phyloP scores from a whole-genome alignment of 192 early-diverging fungal species.

The Entomortierella beljakovae region DNA sequence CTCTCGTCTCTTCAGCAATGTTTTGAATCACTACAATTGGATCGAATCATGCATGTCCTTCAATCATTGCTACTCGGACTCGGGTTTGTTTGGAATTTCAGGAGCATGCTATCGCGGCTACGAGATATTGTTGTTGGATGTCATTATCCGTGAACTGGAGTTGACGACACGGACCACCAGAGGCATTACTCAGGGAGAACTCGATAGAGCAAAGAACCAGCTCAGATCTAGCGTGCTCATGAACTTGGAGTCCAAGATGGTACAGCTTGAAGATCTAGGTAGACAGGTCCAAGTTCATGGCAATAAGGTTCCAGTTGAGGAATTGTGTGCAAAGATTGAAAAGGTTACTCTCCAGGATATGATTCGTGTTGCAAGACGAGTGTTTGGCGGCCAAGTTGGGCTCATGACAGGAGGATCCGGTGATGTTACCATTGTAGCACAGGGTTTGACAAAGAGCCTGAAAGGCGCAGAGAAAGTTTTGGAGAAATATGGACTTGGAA shows the following conservation, averaged over 20 bases:
- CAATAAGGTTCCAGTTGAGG: slow-evolving; percentile 75
- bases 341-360: slow-evolving; percentile 80
- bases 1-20: slow-evolving; percentile 94
- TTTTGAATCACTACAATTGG: slow-evolving; percentile 94
- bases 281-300: slow-evolving; percentile 85
- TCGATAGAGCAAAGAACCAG: slow-evolving; percentile 95
- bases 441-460: slow-evolving; percentile 66
- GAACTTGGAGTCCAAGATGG: slow-evolving; percentile 92
- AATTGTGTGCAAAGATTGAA: slow-evolving; percentile 87
- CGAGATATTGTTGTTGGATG: slow-evolving; percentile 79
- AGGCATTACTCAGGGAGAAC: slow-evolving; percentile 68
- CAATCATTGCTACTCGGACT: slow-evolving; percentile 91
- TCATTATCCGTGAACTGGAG: slow-evolving; percentile 87
- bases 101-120: slow-evolving; percentile 86
- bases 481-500: slow-evolving; percentile 67
- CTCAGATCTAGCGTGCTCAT: slow-evolving; percentile 93
- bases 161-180: slow-evolving; percentile 64
- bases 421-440: slow-evolving; percentile 73
- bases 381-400: slow-evolving; percentile 73
- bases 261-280: slow-evolving; percentile 95
- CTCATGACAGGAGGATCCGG: slow-evolving; percentile 67
- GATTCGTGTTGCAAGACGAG: slow-evolving; percentile 75
- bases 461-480: slow-evolving; percentile 56
- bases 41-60: slow-evolving; percentile 95
- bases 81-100: slow-evolving; percentile 93